A percentile compares a stretch with the other conserved stretches of the same genome.
These are phyloP conservation scores for Prunus yedoensis DNA, from an alignment of 331 rosid species.

Conservation along the genomic window DNA sequence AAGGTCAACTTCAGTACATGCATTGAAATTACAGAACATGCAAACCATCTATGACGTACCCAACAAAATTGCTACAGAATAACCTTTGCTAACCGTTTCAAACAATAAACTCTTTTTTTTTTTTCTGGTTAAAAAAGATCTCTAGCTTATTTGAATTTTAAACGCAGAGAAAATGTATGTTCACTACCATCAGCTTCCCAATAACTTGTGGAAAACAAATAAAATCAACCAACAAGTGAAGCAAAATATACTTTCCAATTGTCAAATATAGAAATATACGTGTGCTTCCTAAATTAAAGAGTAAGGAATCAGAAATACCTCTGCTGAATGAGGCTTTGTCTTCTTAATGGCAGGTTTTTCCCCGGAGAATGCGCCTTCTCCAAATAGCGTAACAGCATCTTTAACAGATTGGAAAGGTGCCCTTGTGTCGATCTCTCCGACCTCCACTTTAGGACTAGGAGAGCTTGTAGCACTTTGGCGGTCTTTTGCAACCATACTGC, in stretches of 20 bases:
- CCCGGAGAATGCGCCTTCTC: conserved; percentile 93
- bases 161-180: not conserved
- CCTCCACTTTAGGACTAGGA: conserved; percentile 73
- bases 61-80: not conserved
- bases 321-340: conserved; percentile 77
- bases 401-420: conserved; percentile 98
- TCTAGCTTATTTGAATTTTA: not conserved
- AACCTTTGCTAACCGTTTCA: too few species aligned
- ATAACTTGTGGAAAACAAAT: not conserved
- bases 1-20: not conserved
- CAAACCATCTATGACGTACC: not conserved
- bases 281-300: not conserved
- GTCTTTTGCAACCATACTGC: conserved; percentile 71
- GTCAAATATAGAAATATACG: not conserved
- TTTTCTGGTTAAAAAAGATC: not conserved
- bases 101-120: too few species aligned
- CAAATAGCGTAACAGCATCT: conserved; percentile 90
- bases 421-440: conserved; percentile 97
- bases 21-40: not conserved
- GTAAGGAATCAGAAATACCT: conserved; percentile 47
- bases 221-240: not conserved
- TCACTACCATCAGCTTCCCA: not conserved
- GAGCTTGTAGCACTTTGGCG: conserved; percentile 50
- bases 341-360: conserved; percentile 66
- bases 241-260: not conserved